A percentile compares a stretch with the other conserved stretches of the same genome.
Evolutionary conservation across 257 asterid species (phyloP).

Genomic region (Fraxinus americana): DNA sequence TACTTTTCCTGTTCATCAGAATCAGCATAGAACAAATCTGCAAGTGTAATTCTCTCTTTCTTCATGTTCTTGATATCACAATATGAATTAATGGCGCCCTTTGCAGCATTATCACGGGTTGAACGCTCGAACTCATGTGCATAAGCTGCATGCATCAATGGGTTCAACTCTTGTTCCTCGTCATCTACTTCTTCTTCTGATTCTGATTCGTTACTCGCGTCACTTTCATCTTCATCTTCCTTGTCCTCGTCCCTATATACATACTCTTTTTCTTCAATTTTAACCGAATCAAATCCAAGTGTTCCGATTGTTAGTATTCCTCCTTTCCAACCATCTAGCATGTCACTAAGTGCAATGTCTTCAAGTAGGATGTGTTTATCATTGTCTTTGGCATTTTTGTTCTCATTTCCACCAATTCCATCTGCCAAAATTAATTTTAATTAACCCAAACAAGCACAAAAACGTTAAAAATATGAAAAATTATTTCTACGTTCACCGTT

Average conservation of each 20-base stretch:
- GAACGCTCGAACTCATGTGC: conserved; percentile 13
- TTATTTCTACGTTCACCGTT: background rate
- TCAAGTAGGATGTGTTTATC: conserved; percentile 29
- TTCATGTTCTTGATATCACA: conserved; percentile 24
- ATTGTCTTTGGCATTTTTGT: conserved; percentile 32
- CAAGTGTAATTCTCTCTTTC: conserved; percentile 62
- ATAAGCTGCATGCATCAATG: conserved; percentile 23
- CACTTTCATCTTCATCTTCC: conserved; percentile 24
- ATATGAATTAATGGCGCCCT: conserved; percentile 3
- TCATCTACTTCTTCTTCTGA: conserved; percentile 1
- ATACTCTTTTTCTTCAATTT: background rate
- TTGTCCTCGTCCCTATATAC: background rate
- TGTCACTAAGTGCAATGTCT: conserved; percentile 19
- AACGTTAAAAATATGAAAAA: background rate
- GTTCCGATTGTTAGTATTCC: conserved; percentile 73
- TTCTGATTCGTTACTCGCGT: conserved; percentile 2
- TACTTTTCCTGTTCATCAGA: background rate
- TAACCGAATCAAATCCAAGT: conserved; percentile 48
- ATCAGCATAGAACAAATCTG: conserved; percentile 64
- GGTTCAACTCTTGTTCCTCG: conserved; percentile 29
- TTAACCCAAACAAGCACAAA: background rate
- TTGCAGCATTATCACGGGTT: background rate
- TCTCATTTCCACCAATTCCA: conserved; percentile 33
- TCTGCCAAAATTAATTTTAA: conserved; percentile 27
- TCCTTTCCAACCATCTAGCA: conserved; percentile 46